Percentiles rank a stretch among this genome's conserved stretches.
These are phyloP conservation scores for Themeda triandra DNA, from an alignment of 176 grass and related monocot species.

Conservation along the genomic window DNA sequence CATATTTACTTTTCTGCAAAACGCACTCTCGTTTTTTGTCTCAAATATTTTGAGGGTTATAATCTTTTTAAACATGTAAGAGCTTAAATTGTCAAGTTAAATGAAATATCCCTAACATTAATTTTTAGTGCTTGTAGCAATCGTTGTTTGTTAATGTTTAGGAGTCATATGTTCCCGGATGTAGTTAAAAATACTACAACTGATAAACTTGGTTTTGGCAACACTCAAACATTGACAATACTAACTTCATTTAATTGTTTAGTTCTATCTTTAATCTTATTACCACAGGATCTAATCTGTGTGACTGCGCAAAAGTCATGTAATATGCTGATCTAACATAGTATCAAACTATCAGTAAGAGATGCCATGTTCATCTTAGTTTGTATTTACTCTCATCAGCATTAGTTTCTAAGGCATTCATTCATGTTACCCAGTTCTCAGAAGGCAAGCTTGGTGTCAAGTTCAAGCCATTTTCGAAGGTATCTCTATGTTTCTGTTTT, in stretches of 20 bases:
- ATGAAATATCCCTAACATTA: not conserved
- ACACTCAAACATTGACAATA: not conserved
- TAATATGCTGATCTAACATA: not conserved
- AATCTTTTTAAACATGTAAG: not conserved
- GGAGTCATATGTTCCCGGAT: not conserved
- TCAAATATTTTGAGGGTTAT: not conserved
- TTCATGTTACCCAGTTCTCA: slow-evolving; percentile 64
- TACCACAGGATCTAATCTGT: not conserved
- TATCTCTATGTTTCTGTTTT: slow-evolving; percentile 34
- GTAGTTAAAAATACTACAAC: not conserved
- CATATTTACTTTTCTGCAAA: not conserved
- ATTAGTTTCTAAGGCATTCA: slow-evolving; percentile 3
- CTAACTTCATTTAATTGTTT: not conserved
- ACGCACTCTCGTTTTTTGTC: not conserved
- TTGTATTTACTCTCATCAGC: not conserved
- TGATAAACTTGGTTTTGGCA: slow-evolving; percentile 3
- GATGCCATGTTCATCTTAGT: not conserved
- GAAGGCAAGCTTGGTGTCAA: slow-evolving; percentile 88
- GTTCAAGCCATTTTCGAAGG: slow-evolving; percentile 97
- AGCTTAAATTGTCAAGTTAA: not conserved
- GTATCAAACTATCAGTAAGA: not conserved
- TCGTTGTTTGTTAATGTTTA: not conserved
- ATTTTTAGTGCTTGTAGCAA: not conserved
- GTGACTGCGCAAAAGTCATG: not conserved
- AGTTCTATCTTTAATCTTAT: no score